A percentile compares a stretch with the other conserved stretches of the same genome.
Evolutionary conservation across 257 asterid species (phyloP).

Genomic region (Petrea volubilis): DNA sequence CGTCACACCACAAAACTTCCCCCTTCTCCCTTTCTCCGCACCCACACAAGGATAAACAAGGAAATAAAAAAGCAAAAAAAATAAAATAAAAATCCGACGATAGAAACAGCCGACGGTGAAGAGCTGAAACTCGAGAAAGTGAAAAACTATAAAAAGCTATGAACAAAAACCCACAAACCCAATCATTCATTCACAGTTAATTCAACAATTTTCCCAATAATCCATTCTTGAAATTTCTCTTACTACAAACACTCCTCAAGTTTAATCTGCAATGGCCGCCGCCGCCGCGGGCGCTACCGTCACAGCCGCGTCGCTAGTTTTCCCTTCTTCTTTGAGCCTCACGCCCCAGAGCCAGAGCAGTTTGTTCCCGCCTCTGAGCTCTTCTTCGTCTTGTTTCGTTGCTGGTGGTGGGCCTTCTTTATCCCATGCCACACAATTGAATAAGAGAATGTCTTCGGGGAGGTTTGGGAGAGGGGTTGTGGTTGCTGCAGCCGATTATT

Average conservation of each 20-base stretch:
- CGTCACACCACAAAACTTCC: constrained; percentile 21
- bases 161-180: constrained; percentile 32
- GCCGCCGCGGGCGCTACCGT: constrained; percentile 41
- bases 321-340: constrained; percentile 35
- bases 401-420: constrained; percentile 59
- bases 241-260: not conserved
- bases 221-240: not conserved
- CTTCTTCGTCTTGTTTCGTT: constrained; percentile 53
- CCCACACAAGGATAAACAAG: constrained; percentile 27
- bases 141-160: constrained; percentile 19
- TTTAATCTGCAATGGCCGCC: constrained; percentile 33
- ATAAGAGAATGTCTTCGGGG: constrained; percentile 52
- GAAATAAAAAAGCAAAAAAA: not conserved
- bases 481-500: constrained; percentile 89
- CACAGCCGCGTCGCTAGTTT: constrained; percentile 42
- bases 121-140: constrained; percentile 13
- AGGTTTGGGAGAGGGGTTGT: constrained; percentile 69
- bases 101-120: not conserved
- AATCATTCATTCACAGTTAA: constrained; percentile 30
- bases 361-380: constrained; percentile 34
- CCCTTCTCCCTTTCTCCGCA: constrained; percentile 15
- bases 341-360: constrained; percentile 35
- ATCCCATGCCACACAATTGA: constrained; percentile 54
- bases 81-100: constrained; percentile 6
- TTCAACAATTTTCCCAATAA: not conserved